Evolutionary conservation across 176 grass and related monocot genomes (phyloP), one percentile per base, ranked within the genome.

Genomic region (Puya raimondii): DNA sequence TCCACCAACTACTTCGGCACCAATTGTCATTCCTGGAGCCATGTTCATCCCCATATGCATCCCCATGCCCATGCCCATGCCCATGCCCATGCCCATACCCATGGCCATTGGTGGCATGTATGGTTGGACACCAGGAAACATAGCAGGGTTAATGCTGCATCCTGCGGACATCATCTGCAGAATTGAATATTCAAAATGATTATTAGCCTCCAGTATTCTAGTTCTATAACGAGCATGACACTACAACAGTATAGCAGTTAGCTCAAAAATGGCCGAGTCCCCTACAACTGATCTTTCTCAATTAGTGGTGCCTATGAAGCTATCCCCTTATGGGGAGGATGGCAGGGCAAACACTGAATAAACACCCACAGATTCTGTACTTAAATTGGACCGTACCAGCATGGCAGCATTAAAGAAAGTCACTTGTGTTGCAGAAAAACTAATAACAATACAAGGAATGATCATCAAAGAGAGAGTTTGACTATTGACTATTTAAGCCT

Each of bases 141-240:
- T 21, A 51, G 50, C 23, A 18, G 70, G 64, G n/a, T 14, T 18
- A 27, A 58, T 12, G 53, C 56, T 75, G 70, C 64, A 73, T 50
- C 69, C 79, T 26, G 59, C 51, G 15, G 70, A 73, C 79, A 74
- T 65, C 64, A 81, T 61, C 67, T 79, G 21, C 59, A n/a, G 8
- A 11, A 23, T 23, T 50, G 47, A 56, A 42, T 42, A 42, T 42
- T 42, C 33, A 10, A 15, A n/a, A 11, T 56, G 12, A 14, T 23
- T 9, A 17, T 16, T 9, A 53, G 15, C 27, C 1, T 11, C 10
- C 4, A 14, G 10, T 5, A 66, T 8, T 66, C 23, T 13, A 16
- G 14, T 66, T 29, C 23, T 25, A 12, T 66, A 14, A 26, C 13
- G 12, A 14, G 22, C 4, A 66, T 13, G 29, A 3, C 14, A 64